These are phyloP conservation scores for Saururus chinensis DNA, from an alignment of 164 flowering plant genomes.

Conservation along the genomic window DNA sequence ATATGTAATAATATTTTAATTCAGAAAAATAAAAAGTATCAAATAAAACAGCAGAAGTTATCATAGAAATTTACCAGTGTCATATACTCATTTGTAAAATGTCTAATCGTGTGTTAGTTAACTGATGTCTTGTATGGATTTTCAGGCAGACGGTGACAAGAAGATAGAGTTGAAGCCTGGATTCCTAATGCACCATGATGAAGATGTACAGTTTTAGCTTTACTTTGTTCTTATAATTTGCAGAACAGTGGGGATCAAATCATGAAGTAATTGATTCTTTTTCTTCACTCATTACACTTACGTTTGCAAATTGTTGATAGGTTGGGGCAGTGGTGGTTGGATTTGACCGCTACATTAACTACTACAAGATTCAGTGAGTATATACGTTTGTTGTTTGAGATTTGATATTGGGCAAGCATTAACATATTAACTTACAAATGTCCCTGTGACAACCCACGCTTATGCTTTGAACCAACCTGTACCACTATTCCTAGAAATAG, in stretches of 20 bases:
- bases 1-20: no score
- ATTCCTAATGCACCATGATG: constrained; percentile 87
- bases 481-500: background rate
- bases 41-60: no score
- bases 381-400: background rate
- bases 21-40: no score
- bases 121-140: background rate
- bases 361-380: constrained; percentile 93
- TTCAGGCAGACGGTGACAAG: constrained; percentile 85
- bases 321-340: constrained; percentile 99
- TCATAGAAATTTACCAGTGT: no score
- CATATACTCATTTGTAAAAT: no score
- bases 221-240: constrained; percentile 1
- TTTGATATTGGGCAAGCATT: background rate
- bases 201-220: constrained; percentile 40
- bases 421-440: background rate
- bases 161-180: constrained; percentile 96
- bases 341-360: constrained; percentile 94
- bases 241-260: background rate
- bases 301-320: constrained; percentile 24
- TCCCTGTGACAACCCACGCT: background rate
- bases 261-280: background rate
- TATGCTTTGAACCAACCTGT: background rate
- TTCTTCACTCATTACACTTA: background rate
- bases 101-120: background rate